Percentiles rank a stretch among this genome's conserved stretches.
These are phyloP conservation scores for Ramaria sp. DNA, from an alignment of 768 basidiomycete genomes.

Conservation along the genomic window DNA sequence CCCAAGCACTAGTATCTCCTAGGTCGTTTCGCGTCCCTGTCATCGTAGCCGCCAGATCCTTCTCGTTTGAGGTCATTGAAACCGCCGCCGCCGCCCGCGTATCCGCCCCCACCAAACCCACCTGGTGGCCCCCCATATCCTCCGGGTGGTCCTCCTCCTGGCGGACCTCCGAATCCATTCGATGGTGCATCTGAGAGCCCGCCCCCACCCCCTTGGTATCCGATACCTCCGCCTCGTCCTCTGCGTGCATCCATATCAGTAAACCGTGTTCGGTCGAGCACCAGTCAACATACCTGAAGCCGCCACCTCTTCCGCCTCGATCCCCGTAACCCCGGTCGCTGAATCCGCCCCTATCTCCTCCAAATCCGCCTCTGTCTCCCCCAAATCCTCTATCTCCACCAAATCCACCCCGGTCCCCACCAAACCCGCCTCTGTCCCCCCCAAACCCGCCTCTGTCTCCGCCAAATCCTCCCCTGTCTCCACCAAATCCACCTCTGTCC, in stretches of 20 bases:
- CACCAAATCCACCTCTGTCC: constrained; percentile 1
- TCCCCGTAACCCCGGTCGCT: constrained; percentile 17
- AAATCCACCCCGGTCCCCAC: constrained; percentile 15
- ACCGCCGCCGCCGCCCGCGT: constrained; percentile 27
- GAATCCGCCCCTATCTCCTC: too few relatives aligned
- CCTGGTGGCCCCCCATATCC: constrained; percentile 27
- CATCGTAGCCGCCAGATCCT: constrained; percentile 70
- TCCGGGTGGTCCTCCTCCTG: constrained; percentile 36
- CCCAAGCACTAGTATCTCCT: constrained; percentile 45
- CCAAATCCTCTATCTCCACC: constrained; percentile 33
- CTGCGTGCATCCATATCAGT: constrained; percentile 27
- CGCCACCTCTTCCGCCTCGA: constrained; percentile 23
- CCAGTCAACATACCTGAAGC: constrained; percentile 36
- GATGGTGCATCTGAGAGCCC: constrained; percentile 36
- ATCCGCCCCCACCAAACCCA: constrained; percentile 20
- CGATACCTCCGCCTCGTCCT: constrained; percentile 64
- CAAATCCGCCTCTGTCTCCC: constrained; percentile 17
- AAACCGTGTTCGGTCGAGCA: constrained; percentile 9
- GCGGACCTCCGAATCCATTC: constrained; percentile 27
- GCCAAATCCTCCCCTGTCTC: constrained; percentile 10
- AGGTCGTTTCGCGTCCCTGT: constrained; percentile 72
- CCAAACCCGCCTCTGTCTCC: constrained; percentile 20
- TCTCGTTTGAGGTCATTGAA: constrained; percentile 61
- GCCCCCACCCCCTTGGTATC: constrained; percentile 47
- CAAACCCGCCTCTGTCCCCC: constrained; percentile 17